Evolutionary conservation across 129 eudicot species (phyloP).

Genomic region (Chrysanthemum lavandulifolium): DNA sequence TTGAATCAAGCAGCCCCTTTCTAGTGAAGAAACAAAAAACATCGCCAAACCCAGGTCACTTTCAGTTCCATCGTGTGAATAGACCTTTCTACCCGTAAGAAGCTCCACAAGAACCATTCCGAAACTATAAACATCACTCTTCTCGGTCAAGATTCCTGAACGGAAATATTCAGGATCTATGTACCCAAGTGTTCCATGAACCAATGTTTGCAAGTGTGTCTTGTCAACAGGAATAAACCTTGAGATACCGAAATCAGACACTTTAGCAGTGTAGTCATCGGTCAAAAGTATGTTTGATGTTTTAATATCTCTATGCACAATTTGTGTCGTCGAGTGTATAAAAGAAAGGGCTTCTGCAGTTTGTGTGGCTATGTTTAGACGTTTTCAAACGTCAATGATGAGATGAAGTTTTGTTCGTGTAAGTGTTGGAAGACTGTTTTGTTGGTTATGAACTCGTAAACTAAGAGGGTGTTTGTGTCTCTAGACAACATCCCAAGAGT

Average conservation of each 20-base stretch:
- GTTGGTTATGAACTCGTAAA: slow-evolving; percentile 29
- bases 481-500: slow-evolving; percentile 32
- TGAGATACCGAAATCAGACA: slow-evolving; percentile 32
- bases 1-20: slow-evolving; percentile 20
- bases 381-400: slow-evolving; percentile 8
- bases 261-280: slow-evolving; percentile 18
- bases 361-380: slow-evolving; percentile 22
- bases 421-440: slow-evolving; percentile 24
- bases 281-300: slow-evolving; percentile 28
- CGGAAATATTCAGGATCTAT: slow-evolving; percentile 31
- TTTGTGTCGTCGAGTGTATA: slow-evolving; percentile 25
- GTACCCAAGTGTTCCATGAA: slow-evolving; percentile 31
- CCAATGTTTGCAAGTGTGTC: slow-evolving; percentile 25
- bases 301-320: slow-evolving; percentile 31
- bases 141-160: slow-evolving; percentile 28
- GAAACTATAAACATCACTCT: slow-evolving; percentile 35
- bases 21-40: slow-evolving; percentile 20
- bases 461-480: slow-evolving; percentile 22
- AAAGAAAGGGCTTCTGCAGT: slow-evolving; percentile 21
- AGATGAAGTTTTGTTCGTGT: slow-evolving; percentile 15
- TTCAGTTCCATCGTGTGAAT: slow-evolving; percentile 22
- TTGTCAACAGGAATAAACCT: slow-evolving; percentile 26
- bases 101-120: slow-evolving; percentile 38
- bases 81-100: slow-evolving; percentile 29
- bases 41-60: slow-evolving; percentile 30